These are phyloP conservation scores for Leccinum obscurum DNA, from an alignment of 768 basidiomycete genomes.

Conservation along the genomic window DNA sequence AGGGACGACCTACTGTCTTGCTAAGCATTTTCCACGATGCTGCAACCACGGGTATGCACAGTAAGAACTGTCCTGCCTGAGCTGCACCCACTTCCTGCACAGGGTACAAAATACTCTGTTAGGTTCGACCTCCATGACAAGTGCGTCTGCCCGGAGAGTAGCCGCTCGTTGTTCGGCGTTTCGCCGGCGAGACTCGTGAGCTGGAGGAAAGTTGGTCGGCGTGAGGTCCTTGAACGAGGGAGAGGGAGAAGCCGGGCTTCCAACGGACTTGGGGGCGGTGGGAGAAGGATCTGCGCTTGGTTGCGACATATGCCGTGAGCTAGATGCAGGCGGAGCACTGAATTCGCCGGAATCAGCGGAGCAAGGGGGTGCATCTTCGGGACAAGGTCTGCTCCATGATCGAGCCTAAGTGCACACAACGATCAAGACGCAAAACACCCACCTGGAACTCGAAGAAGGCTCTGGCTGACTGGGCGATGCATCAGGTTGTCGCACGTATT, in stretches of 20 bases:
- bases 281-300: constrained; percentile 9
- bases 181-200: constrained; percentile 65
- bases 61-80: constrained; percentile 74
- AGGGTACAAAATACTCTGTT: constrained; percentile 72
- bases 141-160: constrained; percentile 61
- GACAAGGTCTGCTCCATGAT: constrained; percentile 7
- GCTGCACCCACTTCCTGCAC: constrained; percentile 82
- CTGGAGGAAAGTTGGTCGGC: constrained; percentile 55
- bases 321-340: constrained; percentile 22
- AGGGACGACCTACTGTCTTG: constrained; percentile 56
- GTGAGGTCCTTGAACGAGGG: constrained; percentile 57
- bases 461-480: constrained; percentile 18
- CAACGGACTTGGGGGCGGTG: constrained; percentile 15
- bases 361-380: constrained; percentile 32
- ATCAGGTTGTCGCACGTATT: constrained; percentile 20
- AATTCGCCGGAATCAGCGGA: constrained; percentile 28
- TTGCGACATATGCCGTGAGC: constrained; percentile 21
- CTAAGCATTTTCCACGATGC: constrained; percentile 73
- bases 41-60: constrained; percentile 84
- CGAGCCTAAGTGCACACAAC: constrained; percentile 1
- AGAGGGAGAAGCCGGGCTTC: constrained; percentile 30
- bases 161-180: constrained; percentile 82
- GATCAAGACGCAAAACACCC: constrained; percentile 9
- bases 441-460: constrained; percentile 27
- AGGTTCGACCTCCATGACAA: constrained; percentile 70